A percentile compares a stretch with the other conserved stretches of the same genome.
Evolutionary conservation across 2,329 filamentous ascomycete genomes (phyloP).

Genomic region (Fusarium luffae): DNA sequence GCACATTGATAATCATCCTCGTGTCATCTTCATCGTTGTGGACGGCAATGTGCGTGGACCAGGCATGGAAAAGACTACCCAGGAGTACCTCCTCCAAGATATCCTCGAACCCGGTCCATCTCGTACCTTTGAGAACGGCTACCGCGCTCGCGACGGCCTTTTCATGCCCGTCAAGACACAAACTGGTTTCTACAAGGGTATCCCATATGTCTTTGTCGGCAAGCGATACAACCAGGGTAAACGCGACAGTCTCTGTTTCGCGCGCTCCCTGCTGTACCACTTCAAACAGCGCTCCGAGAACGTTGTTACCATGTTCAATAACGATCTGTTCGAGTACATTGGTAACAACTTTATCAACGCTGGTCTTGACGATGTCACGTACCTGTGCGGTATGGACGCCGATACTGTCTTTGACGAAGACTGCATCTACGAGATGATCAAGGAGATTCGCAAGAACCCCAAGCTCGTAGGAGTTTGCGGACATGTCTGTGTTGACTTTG

Average conservation of each 20-base stretch:
- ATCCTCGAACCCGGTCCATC: slow-evolving; percentile 54
- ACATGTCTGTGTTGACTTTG: slow-evolving; percentile 60
- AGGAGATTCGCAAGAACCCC: slow-evolving; percentile 56
- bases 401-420: slow-evolving; percentile 59
- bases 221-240: slow-evolving; percentile 63
- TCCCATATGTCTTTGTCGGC: slow-evolving; percentile 60
- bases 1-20: slow-evolving; percentile 55
- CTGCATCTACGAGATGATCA: slow-evolving; percentile 58
- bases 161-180: slow-evolving; percentile 59
- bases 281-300: slow-evolving; percentile 57
- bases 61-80: slow-evolving; percentile 60
- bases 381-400: slow-evolving; percentile 60
- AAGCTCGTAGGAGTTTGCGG: slow-evolving; percentile 61
- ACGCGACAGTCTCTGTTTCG: slow-evolving; percentile 61
- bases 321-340: slow-evolving; percentile 56
- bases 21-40: slow-evolving; percentile 60
- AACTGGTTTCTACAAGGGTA: slow-evolving; percentile 57
- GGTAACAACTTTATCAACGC: slow-evolving; percentile 53
- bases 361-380: slow-evolving; percentile 55
- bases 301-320: slow-evolving; percentile 59
- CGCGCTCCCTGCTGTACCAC: slow-evolving; percentile 60
- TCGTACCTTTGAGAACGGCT: slow-evolving; percentile 55
- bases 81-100: slow-evolving; percentile 59
- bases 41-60: slow-evolving; percentile 60
- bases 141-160: slow-evolving; percentile 58